These are phyloP conservation scores for Trypanosoma lewisi DNA, from an alignment of 208 protist species.

Conservation along the genomic window DNA sequence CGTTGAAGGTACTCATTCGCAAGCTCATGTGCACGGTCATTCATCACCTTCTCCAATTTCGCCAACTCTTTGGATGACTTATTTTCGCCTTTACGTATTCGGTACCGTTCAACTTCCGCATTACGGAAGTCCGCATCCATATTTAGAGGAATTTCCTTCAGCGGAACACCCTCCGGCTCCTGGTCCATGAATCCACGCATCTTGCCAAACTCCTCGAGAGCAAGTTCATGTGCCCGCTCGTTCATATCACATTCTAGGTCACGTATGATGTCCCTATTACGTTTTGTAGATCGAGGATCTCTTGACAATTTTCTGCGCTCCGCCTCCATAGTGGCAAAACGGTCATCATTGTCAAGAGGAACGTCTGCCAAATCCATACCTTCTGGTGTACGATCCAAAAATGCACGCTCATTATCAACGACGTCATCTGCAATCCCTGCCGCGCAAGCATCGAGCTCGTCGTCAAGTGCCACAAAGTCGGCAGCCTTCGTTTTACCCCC, in stretches of 20 bases:
- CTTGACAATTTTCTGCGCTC: conserved; percentile 63
- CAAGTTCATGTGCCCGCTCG: conserved; percentile 64
- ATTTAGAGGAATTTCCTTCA: conserved; percentile 67
- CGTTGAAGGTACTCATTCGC: conserved; percentile 45
- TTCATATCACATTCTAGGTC: conserved; percentile 75
- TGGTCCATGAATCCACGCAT: conserved; percentile 66
- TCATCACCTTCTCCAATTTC: conserved; percentile 69
- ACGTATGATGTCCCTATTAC: conserved; percentile 62
- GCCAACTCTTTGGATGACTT: conserved; percentile 37
- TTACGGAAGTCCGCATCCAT: conserved; percentile 57
- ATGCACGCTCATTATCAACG: too few relatives aligned
- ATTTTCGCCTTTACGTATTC: conserved; percentile 53
- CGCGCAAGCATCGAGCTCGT: too few relatives aligned
- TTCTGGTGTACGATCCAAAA: too few relatives aligned
- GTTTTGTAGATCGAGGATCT: conserved; percentile 48
- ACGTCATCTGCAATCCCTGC: too few relatives aligned
- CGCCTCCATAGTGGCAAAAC: too few relatives aligned
- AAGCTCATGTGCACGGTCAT: conserved; percentile 62
- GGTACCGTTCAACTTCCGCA: conserved; percentile 57
- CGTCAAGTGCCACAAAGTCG: too few relatives aligned
- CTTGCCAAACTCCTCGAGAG: conserved; percentile 61
- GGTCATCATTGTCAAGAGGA: too few relatives aligned
- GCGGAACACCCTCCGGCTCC: conserved; percentile 80
- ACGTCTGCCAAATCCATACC: too few relatives aligned
- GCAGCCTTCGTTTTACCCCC: too few relatives aligned